Conservation (phyloP, 306 rosid genomes). For the Coriaria nepalensis region DNA sequence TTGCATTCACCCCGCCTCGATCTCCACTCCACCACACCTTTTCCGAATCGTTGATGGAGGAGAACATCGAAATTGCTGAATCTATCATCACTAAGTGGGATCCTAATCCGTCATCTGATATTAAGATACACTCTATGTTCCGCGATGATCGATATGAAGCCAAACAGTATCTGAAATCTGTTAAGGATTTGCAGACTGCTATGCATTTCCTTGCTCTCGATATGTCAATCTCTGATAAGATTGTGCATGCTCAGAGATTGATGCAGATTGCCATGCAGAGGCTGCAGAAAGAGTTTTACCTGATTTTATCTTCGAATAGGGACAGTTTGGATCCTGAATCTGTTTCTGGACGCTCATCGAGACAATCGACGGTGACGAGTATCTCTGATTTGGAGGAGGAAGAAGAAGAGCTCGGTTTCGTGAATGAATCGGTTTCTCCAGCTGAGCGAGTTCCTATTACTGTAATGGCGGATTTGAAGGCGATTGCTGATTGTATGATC, state of each 20-base stretch:
- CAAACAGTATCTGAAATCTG: conserved; percentile 27
- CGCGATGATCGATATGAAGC: conserved; percentile 29
- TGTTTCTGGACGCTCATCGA: conserved; percentile 25
- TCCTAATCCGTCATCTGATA: not conserved
- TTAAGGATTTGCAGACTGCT: conserved; percentile 28
- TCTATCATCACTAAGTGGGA: conserved; percentile 30
- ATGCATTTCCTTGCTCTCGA: conserved; percentile 29
- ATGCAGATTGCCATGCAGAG: conserved; percentile 39
- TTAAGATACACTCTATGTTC: conserved; percentile 17
- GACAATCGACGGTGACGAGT: conserved; percentile 16
- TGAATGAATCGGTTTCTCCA: conserved; percentile 12
- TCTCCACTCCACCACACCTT: conserved; percentile 14
- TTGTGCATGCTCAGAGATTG: conserved; percentile 25
- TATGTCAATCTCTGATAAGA: conserved; percentile 24
- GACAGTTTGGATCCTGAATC: conserved; percentile 26
- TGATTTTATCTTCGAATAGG: conserved; percentile 23
- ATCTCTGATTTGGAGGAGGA: conserved; percentile 30
- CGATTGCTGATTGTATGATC: conserved; percentile 45
- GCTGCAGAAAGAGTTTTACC: conserved; percentile 37
- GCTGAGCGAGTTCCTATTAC: conserved; percentile 24
- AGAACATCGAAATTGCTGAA: conserved; percentile 32
- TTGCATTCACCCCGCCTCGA: not conserved
- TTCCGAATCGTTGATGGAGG: conserved; percentile 31
- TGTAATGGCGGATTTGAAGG: conserved; percentile 34
- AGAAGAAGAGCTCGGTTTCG: conserved; percentile 17